phyloP scores from a whole-genome alignment of 2,329 filamentous ascomycete species.

The Colletotrichum liriopes region DNA sequence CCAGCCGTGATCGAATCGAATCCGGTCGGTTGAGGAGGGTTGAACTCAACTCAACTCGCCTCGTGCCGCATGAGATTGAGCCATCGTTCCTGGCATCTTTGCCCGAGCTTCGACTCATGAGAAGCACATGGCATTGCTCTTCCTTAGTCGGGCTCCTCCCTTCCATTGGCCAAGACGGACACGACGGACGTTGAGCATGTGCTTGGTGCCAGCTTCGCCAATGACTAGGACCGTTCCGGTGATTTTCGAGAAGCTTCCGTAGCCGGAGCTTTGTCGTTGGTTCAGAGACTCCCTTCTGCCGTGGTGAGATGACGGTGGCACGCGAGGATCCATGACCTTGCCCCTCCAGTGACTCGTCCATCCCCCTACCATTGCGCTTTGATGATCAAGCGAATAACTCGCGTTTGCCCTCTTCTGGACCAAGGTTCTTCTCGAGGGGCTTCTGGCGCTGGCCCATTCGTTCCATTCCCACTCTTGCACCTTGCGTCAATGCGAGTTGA shows the following conservation, averaged over 20 bases:
- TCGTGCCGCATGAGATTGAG: conserved; percentile 29
- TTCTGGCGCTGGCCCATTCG: conserved; percentile 33
- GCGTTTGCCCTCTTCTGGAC: conserved; percentile 10
- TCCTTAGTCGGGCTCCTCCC: conserved; percentile 21
- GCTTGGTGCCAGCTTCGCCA: neutral
- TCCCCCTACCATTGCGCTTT: conserved; percentile 24
- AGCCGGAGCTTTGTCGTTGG: conserved; percentile 5
- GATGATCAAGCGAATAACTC: neutral
- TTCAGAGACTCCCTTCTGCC: neutral
- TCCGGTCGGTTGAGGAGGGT: conserved; percentile 10
- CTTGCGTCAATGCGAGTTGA: conserved; percentile 19
- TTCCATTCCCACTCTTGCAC: conserved; percentile 19
- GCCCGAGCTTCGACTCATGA: conserved; percentile 23
- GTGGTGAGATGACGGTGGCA: conserved; percentile 8
- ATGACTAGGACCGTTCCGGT: conserved; percentile 9
- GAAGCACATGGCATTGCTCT: neutral
- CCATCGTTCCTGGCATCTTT: conserved; percentile 15
- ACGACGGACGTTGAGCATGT: neutral
- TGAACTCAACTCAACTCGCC: conserved; percentile 33
- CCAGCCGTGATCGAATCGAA: neutral
- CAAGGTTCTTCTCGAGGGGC: conserved; percentile 38
- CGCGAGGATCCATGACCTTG: conserved; percentile 15
- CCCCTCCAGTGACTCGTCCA: neutral
- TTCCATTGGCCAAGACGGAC: conserved; percentile 2
- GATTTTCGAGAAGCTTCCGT: conserved; percentile 39